Percentiles rank a stretch among this genome's conserved stretches.
phyloP scores from a whole-genome alignment of 73 alveolate species.

The Paramecium tetraurelia region DNA sequence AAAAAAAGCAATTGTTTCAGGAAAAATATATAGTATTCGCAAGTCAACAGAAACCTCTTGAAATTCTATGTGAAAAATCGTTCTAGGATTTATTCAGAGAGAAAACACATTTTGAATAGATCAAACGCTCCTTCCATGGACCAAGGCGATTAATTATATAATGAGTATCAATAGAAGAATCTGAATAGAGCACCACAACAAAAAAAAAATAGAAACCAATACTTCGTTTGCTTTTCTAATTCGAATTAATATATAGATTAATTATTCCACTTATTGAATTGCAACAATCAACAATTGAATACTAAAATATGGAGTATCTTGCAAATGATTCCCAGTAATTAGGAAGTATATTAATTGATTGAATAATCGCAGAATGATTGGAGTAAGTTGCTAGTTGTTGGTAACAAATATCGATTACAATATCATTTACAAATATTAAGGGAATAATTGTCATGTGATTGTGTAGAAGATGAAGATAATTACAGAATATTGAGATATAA shows the following conservation, averaged over 20 bases:
- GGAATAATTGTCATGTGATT: not conserved
- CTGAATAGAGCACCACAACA: not conserved
- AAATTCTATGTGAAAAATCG: not conserved
- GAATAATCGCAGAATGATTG: not conserved
- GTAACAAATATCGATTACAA: not conserved
- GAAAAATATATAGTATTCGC: too few species aligned
- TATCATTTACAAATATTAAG: constrained; percentile 1
- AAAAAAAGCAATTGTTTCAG: too few species aligned
- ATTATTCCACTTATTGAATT: not conserved
- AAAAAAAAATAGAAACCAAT: not conserved
- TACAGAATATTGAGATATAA: not conserved
- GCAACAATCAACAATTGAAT: not conserved
- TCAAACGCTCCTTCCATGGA: not conserved
- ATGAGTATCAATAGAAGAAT: not conserved
- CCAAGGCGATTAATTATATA: not conserved
- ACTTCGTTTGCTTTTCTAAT: not conserved
- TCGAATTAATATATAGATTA: not conserved
- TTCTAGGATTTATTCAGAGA: constrained; percentile 22
- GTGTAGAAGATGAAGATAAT: not conserved
- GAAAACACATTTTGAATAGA: constrained; percentile 18
- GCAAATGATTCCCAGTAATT: constrained; percentile 6
- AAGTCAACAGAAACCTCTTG: not conserved
- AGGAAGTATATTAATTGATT: not conserved
- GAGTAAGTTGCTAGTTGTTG: not conserved
- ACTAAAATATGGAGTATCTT: not conserved